Base-by-base conservation (phyloP, 495 filamentous ascomycete genomes). In the Lepraria neglecta region DNA sequence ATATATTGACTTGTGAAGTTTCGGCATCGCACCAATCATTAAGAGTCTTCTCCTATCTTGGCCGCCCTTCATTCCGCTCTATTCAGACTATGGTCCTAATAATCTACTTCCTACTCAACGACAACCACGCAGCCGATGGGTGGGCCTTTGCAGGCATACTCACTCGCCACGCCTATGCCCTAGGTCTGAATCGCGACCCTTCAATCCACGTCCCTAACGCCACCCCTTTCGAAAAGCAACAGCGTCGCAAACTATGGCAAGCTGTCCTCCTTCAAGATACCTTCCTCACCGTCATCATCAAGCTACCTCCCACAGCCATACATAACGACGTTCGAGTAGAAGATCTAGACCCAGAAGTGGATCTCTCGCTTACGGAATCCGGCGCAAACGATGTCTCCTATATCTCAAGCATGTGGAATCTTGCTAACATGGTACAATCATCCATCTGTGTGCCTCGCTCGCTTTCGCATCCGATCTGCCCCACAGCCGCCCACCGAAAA, bases 51-150 rank as follows among this genome's bases (percentile, higher is more conserved):
- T 85, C 84, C 0, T 90, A 89, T 63, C 77, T 89, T 5, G 87
- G 84, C 62, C 80, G 79, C 31, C 82, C 85, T 6, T 84, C 83
- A 0, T 73, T 87, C 40, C 74, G 79, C n/a, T 82, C 83, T 2
- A 83, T 89, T 58, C 84, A 88, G 64, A 82, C 87, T 15, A 89
- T 90, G 86, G 82, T 89, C 0, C 68, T 89, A 6, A 82, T 89
- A 51, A 84, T 82, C 17, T 89, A 89, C 67, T 90, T 89, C 66
- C 76, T 90, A 28, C 87, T 90, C 71, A 90, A 90, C 69, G 87
- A 89, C 68, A 87, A 88, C 62, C 86, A 89, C 60, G 84, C 85
- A 7, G 85, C 84, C 1, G 87, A 89, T 64, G 85, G 86, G 2
- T 90, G 85, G 83, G 84, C 84, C 0, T 90, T 88, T 75, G 85